These are phyloP conservation scores for Oryza brachyantha DNA, from an alignment of 176 grass and related monocot genomes.

Conservation along the genomic window DNA sequence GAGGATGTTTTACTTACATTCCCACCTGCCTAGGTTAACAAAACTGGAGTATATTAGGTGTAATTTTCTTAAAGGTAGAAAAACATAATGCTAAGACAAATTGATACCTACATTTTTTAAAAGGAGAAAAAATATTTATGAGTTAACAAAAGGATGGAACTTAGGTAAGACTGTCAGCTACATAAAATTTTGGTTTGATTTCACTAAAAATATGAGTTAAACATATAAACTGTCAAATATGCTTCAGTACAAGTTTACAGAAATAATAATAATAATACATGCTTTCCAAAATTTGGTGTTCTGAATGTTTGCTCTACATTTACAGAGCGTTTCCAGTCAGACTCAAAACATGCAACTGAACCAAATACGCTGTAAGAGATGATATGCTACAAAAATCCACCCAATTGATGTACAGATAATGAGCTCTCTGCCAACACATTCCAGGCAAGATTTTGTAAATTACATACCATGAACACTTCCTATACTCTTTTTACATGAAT, in stretches of 20 bases:
- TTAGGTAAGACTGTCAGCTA: not conserved
- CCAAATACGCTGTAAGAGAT: conserved; percentile 5
- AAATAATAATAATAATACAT: too few relatives aligned
- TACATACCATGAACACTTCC: not conserved
- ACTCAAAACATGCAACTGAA: not conserved
- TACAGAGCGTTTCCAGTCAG: not conserved
- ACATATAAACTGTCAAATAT: not conserved
- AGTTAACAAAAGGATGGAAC: not conserved
- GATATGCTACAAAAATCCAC: conserved; percentile 15
- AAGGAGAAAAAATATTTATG: not conserved
- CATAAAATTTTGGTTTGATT: not conserved
- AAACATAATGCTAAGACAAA: not conserved
- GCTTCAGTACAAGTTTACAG: not conserved
- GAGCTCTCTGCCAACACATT: not conserved
- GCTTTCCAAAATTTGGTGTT: conserved; percentile 12
- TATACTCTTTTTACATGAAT: not conserved
- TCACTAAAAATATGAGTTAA: not conserved
- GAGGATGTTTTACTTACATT: not conserved
- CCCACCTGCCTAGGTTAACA: not conserved
- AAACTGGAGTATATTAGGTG: not conserved
- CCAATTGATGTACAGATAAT: conserved; percentile 15
- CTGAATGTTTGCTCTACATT: not conserved
- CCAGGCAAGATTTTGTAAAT: not conserved
- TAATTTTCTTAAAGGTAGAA: not conserved
- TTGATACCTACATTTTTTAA: not conserved